Evolutionary conservation across 108 stramenopile species (phyloP), one percentile per base, ranked within the genome.

Genomic region (Nitzschia sp.): DNA sequence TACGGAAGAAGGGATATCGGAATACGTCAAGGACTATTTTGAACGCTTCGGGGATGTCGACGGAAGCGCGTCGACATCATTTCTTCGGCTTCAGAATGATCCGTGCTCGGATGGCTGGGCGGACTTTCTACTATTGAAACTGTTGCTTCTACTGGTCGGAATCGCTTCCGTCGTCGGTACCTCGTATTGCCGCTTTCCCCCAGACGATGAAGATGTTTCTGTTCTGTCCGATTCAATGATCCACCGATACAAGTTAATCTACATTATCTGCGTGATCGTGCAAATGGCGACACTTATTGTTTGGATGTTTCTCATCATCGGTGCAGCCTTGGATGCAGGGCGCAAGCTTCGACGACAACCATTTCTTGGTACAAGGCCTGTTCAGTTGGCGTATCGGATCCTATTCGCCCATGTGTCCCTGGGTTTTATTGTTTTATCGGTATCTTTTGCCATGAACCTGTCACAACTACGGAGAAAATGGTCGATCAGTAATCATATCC

Each of bases 341-440:
- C 56, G 65, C 66, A 67, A 70, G 0, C 74, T 93, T 48, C 77
- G 70, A 27, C 64, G 70, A 36, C 86, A 93, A 66, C 86, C 85
- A 2, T 93, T 93, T 63, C 74, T 93, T n/a, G 80, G 79, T 49
- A 93, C 92, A 18, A 62, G 92, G 25, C 87, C 89, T 23, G 87
- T 87, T n/a, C 92, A 93, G 68, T 82, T 93, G 19, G 77, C 89
- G 3, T 89, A 77, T 57, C 83, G 92, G 49, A 82, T 88, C 29
- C 29, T 82, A 2, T 54, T 73, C 23, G 67, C 68, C n/a, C 79
- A 79, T 28, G 33, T 79, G 3, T 46, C 72, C 0, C 74, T 85
- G 0, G 80, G 70, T 21, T 60, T 82, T 51, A 51, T 46, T 1
- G 81, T 66, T 17, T 49, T 82, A 6, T 11, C 62, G 23, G 45